Percentiles rank a stretch among this genome's conserved stretches.
Conservation (phyloP, 306 rosid genomes). For the Inga oerstediana region DNA sequence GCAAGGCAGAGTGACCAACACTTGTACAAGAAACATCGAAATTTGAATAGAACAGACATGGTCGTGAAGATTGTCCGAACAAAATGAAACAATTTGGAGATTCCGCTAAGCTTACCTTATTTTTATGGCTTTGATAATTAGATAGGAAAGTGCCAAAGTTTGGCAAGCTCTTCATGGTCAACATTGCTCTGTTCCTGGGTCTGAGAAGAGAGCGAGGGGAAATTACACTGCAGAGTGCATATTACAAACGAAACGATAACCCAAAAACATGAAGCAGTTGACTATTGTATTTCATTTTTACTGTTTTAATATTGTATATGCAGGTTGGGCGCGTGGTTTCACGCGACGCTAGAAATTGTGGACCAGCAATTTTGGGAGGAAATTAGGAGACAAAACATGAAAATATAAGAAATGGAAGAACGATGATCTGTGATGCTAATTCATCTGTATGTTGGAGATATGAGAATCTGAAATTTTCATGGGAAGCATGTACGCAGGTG, state of each 20-base stretch:
- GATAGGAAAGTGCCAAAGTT: slow-evolving; percentile 27
- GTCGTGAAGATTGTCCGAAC: slow-evolving; percentile 37
- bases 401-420: slow-evolving; percentile 15
- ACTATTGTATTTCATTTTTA: neutral
- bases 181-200: slow-evolving; percentile 37
- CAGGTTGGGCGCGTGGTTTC: slow-evolving; percentile 36
- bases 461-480: slow-evolving; percentile 21
- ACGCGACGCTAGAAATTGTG: slow-evolving; percentile 35
- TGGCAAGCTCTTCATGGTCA: slow-evolving; percentile 36
- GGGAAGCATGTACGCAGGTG: slow-evolving; percentile 44
- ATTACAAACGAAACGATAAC: neutral
- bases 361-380: slow-evolving; percentile 21
- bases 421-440: neutral
- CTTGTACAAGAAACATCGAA: slow-evolving; percentile 27
- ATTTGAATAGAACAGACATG: slow-evolving; percentile 30
- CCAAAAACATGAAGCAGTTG: neutral
- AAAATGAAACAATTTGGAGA: slow-evolving; percentile 36
- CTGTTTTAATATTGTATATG: neutral
- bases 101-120: neutral
- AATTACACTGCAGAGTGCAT: neutral
- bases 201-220: slow-evolving; percentile 23
- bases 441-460: neutral
- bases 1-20: slow-evolving; percentile 30
- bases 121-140: slow-evolving; percentile 17
- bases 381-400: neutral